A percentile compares a stretch with the other conserved stretches of the same genome.
Evolutionary conservation across 345 rosid genomes (phyloP).

Genomic region (Mangifera indica): DNA sequence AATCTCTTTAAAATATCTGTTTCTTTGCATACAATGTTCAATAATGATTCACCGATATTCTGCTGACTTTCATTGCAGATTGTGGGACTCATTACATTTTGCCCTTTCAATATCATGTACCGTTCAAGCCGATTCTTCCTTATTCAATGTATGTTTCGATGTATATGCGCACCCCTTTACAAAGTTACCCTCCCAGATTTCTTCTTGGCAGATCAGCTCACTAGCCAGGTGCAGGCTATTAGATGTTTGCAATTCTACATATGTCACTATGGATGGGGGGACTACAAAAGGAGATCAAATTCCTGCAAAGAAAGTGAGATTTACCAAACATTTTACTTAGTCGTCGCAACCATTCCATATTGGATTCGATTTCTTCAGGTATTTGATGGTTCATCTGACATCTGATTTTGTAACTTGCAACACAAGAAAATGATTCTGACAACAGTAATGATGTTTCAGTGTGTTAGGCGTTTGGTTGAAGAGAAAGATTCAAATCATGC

Average conservation of each 20-base stretch:
- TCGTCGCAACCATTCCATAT: conserved; percentile 60
- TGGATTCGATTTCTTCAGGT: conserved; percentile 80
- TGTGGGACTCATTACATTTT: conserved; percentile 40
- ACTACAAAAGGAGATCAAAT: conserved; percentile 48
- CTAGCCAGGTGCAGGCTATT: conserved; percentile 76
- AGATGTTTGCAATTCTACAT: conserved; percentile 54
- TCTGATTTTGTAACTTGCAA: background rate
- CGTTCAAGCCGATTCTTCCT: conserved; percentile 64
- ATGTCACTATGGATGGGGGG: conserved; percentile 68
- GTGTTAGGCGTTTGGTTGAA: conserved; percentile 59
- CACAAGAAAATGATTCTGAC: background rate
- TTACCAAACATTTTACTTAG: conserved; percentile 43
- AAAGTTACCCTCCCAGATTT: conserved; percentile 84
- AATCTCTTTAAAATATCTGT: background rate
- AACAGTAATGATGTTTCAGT: conserved; percentile 29
- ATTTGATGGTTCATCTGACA: background rate
- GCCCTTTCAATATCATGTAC: conserved; percentile 66
- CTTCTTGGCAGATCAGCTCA: conserved; percentile 84
- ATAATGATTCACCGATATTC: background rate
- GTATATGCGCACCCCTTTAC: conserved; percentile 64
- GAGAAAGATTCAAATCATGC: conserved; percentile 49
- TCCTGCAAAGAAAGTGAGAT: conserved; percentile 44
- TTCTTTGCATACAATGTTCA: background rate
- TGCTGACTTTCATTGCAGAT: conserved; percentile 32
- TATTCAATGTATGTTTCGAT: conserved; percentile 44